Percentiles rank a stretch among this genome's conserved stretches.
Conservation (phyloP, 202 grass and related monocot species). For the Hordeum pubiflorum region DNA sequence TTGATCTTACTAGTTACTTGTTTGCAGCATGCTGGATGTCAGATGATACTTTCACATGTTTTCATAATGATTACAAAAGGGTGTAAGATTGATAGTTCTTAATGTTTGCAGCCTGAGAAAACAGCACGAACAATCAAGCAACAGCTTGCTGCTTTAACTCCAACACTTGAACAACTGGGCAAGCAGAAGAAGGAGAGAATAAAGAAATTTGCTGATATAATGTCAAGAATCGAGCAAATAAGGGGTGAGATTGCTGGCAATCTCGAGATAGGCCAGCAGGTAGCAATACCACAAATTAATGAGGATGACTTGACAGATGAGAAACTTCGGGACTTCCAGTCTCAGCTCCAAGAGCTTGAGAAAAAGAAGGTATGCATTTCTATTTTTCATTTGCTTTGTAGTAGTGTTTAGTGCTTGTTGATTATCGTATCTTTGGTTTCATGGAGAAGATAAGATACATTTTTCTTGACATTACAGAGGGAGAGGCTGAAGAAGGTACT, state of each 20-base stretch:
- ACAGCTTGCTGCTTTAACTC: constrained; percentile 57
- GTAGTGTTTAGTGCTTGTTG: neutral
- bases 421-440: neutral
- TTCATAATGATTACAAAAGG: neutral
- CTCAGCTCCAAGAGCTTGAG: constrained; percentile 61
- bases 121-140: constrained; percentile 58
- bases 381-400: constrained; percentile 12
- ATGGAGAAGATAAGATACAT: neutral
- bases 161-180: constrained; percentile 48
- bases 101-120: constrained; percentile 47
- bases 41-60: neutral
- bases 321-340: constrained; percentile 49
- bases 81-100: neutral
- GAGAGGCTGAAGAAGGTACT: constrained; percentile 62
- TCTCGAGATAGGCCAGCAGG: constrained; percentile 36
- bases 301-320: constrained; percentile 64
- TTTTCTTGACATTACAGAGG: constrained; percentile 36
- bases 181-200: constrained; percentile 56
- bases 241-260: constrained; percentile 51
- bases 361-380: constrained; percentile 62
- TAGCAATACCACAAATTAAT: constrained; percentile 37
- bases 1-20: neutral
- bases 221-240: constrained; percentile 58
- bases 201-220: constrained; percentile 49
- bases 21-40: neutral